A percentile compares a stretch with the other conserved stretches of the same genome.
phyloP scores from a whole-genome alignment of 108 stramenopile species.

The Mediolabrus comicus region DNA sequence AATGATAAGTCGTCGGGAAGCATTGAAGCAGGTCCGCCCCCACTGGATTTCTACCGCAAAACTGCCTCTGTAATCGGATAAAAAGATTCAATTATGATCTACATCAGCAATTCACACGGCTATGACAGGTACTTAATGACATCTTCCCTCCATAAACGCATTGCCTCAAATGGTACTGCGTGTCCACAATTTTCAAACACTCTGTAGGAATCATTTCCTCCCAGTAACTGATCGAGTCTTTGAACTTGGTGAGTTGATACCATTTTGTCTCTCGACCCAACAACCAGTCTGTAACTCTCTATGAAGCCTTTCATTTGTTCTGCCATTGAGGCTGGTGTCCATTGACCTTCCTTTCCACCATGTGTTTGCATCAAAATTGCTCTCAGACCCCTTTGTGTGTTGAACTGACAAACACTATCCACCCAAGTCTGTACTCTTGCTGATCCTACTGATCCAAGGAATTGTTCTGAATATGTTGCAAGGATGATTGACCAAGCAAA shows the following conservation, averaged over 20 bases:
- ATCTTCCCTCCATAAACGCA: conserved; percentile 47
- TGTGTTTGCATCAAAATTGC: conserved; percentile 58
- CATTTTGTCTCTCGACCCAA: conserved; percentile 60
- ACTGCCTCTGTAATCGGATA: conserved; percentile 34
- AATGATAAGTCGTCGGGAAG: conserved; percentile 44
- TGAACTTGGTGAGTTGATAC: conserved; percentile 36
- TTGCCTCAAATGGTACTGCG: conserved; percentile 59
- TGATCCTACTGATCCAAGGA: conserved; percentile 34
- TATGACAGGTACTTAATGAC: conserved; percentile 37
- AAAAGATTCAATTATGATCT: not conserved
- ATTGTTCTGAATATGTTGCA: conserved; percentile 56
- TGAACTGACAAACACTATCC: conserved; percentile 36
- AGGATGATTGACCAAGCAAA: conserved; percentile 67
- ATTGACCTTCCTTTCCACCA: conserved; percentile 28
- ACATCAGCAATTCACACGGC: too few relatives aligned
- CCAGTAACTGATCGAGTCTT: conserved; percentile 22
- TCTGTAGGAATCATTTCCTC: not conserved
- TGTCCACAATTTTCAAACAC: conserved; percentile 54
- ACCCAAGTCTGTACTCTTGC: conserved; percentile 42
- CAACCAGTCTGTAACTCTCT: conserved; percentile 25
- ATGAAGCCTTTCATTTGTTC: conserved; percentile 27
- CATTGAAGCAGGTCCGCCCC: conserved; percentile 69
- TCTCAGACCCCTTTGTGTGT: conserved; percentile 48
- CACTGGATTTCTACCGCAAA: conserved; percentile 71
- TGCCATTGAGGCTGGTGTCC: conserved; percentile 55